Base-by-base conservation (phyloP, 345 rosid genomes). In the Citrus maxima region DNA sequence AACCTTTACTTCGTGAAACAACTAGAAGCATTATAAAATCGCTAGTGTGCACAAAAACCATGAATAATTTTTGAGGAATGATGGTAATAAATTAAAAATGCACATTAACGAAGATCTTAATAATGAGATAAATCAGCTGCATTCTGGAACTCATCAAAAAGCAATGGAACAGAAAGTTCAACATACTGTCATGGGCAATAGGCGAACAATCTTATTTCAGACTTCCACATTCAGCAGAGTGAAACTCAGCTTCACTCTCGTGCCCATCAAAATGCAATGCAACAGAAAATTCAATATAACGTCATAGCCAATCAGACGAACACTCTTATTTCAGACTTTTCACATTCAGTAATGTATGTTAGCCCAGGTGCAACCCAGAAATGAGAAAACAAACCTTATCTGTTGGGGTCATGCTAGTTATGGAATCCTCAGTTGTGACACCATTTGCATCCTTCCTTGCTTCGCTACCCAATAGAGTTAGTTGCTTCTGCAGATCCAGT, bases 401-500 rank as follows among this genome's bases (percentile, higher is more conserved):
- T 54, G 87, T 84, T 72, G 94, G 85, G 60, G 93, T 89, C 82
- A 88, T 70, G 80, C 89, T 90, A 6, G 93, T 74, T 67, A 91
- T 78, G 71, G 94, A 79, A 42, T 92, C 97, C 66, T 91, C 94
- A 22, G 85, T 75, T 70, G 88, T 78, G 72, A 84, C 83, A 65
- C 94, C 93, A 75, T 89, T 91, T 70, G 84, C 82, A 82, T 93
- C 92, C 78, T 84, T 90, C 85, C 86, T 84, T 42, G 87, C 64
- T 89, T 92, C 97, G 16, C 93, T 88, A 74, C 93, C 97, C 77
- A 89, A 83, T 79, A 96, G 84, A 54, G 97, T 93, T 76, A 96
- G 89, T 80, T 94, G 97, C 87, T 96, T 94, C 84, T 96, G 99
- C 82, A 96, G 84, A 82, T 91, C 94, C 66, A 94, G 91, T 75